phyloP scores from a whole-genome alignment of 768 basidiomycete genomes.

The Suillus fuscotomentosus region DNA sequence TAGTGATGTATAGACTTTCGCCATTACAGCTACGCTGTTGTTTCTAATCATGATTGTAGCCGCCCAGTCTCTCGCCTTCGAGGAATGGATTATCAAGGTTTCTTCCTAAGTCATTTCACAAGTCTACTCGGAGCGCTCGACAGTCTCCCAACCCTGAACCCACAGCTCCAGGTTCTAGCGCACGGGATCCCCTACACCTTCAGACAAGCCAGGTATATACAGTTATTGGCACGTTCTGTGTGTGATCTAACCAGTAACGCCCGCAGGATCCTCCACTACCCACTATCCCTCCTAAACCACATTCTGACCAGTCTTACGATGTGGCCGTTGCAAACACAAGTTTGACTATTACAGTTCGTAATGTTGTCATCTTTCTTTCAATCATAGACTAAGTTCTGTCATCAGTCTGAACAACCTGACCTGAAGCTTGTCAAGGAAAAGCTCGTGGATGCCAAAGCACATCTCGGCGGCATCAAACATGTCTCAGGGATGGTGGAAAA shows the following conservation, averaged over 20 bases:
- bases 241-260: neutral
- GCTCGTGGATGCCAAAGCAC: neutral
- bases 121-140: neutral
- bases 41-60: neutral
- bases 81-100: neutral
- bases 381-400: neutral
- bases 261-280: neutral
- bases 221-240: neutral
- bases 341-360: neutral
- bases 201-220: neutral
- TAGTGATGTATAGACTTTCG: neutral
- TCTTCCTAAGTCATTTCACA: neutral
- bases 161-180: neutral
- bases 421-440: neutral
- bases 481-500: neutral
- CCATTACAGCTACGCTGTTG: neutral
- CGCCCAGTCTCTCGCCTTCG: neutral
- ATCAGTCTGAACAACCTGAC: neutral
- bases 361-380: neutral
- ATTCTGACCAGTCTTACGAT: neutral
- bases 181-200: neutral
- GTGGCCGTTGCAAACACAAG: neutral
- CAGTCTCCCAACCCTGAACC: neutral
- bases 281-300: neutral
- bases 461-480: neutral